A percentile compares a stretch with the other conserved stretches of the same genome.
These are phyloP conservation scores for Pythium insidiosum DNA, from an alignment of 352 stramenopile species.

Conservation along the genomic window DNA sequence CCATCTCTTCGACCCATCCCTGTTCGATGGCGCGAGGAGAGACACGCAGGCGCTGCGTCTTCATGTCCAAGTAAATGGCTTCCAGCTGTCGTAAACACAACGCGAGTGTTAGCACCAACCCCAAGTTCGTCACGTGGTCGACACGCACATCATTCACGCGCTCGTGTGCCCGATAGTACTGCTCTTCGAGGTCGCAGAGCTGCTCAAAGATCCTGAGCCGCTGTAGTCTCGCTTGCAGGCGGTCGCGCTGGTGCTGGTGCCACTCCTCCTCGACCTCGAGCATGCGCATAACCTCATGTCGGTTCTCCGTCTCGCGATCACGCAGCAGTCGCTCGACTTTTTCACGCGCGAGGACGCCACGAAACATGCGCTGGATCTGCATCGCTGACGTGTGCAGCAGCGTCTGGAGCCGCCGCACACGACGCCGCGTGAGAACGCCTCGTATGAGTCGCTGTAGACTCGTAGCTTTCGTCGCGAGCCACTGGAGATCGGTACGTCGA, in stretches of 20 bases:
- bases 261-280: slow-evolving; percentile 68
- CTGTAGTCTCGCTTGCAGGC: slow-evolving; percentile 35
- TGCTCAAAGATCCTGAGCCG: slow-evolving; percentile 43
- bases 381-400: slow-evolving; percentile 18
- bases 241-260: slow-evolving; percentile 49
- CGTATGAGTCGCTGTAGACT: slow-evolving; percentile 52
- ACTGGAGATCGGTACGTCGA: slow-evolving; percentile 37
- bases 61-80: slow-evolving; percentile 76
- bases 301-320: slow-evolving; percentile 53
- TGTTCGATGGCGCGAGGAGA: slow-evolving; percentile 72
- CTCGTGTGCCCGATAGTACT: slow-evolving; percentile 54
- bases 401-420: slow-evolving; percentile 10
- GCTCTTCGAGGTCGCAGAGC: slow-evolving; percentile 61
- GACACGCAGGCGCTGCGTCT: slow-evolving; percentile 58
- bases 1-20: slow-evolving; percentile 80
- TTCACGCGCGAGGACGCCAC: slow-evolving; percentile 36
- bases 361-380: slow-evolving; percentile 66
- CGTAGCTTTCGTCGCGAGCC: slow-evolving; percentile 31
- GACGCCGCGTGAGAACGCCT: slow-evolving; percentile 34
- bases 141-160: slow-evolving; percentile 49
- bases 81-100: slow-evolving; percentile 36
- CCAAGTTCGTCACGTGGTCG: neutral
- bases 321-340: slow-evolving; percentile 29
- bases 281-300: slow-evolving; percentile 56
- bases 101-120: neutral